Evolutionary conservation across 768 basidiomycete genomes (phyloP).

Genomic region (Hericium erinaceus): DNA sequence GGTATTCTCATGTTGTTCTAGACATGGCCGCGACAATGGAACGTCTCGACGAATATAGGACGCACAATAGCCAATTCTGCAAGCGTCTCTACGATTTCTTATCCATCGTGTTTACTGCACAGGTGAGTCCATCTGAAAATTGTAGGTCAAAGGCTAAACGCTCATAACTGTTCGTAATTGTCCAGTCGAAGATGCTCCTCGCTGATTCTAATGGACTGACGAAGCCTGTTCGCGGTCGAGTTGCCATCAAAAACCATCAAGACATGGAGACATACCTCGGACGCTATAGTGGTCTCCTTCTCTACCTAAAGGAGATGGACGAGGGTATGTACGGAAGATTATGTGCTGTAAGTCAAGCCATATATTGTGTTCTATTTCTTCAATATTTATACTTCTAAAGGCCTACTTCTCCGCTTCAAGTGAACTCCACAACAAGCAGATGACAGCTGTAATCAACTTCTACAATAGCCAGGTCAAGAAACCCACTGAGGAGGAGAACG

Average conservation of each 20-base stretch:
- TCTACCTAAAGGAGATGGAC: constrained; percentile 96
- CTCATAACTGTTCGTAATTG: background rate
- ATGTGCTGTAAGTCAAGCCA: constrained; percentile 57
- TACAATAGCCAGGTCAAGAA: constrained; percentile 57
- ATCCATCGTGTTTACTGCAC: constrained; percentile 84
- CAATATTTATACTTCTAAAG: constrained; percentile 29
- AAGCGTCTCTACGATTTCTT: constrained; percentile 86
- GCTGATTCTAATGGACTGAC: constrained; percentile 52
- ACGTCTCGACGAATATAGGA: constrained; percentile 81
- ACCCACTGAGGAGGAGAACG: constrained; percentile 66
- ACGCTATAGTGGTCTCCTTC: constrained; percentile 79
- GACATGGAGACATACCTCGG: constrained; percentile 77
- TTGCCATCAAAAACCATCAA: constrained; percentile 51
- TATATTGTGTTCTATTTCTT: background rate
- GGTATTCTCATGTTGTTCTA: constrained; percentile 15
- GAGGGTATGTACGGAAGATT: constrained; percentile 79
- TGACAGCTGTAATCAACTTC: constrained; percentile 58
- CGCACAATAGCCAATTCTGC: constrained; percentile 87
- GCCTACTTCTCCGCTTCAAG: constrained; percentile 86
- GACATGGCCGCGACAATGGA: constrained; percentile 99
- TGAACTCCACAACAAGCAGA: constrained; percentile 72
- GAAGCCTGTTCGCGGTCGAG: constrained; percentile 33
- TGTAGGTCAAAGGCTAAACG: background rate
- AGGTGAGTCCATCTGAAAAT: constrained; percentile 35
- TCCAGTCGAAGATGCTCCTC: constrained; percentile 58